Base-by-base conservation (phyloP, 2,329 filamentous ascomycete genomes). In the Cladosporium phlei region DNA sequence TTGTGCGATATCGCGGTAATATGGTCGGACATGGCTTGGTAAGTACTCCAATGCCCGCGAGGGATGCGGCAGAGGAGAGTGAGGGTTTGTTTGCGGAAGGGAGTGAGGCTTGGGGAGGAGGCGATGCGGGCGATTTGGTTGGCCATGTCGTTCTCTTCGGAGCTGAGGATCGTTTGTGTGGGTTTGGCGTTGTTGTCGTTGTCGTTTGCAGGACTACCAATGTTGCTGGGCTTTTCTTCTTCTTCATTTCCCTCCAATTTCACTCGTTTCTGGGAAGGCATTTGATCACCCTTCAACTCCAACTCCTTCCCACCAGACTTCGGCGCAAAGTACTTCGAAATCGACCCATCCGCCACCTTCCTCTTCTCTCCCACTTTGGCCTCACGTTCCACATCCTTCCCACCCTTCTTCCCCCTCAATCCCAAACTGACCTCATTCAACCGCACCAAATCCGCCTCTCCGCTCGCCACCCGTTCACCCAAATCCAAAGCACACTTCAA, bases 61-160 rank as follows among this genome's bases (percentile, higher is more conserved):
- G 66, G 65, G 17, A 68, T 58, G 39, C 61, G 55, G 44, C 58
- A 63, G 19, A 68, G 58, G 30, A 66, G 55, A 4, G 53, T 55
- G 28, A 67, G 59, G 16, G 59, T 60, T 37, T 57, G 55, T 43
- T 64, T 66, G 20, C 73, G 73, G 62, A 74, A 76, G 12, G 70
- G 66, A 3, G 74, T 76, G 16, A 78, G 66, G n/a, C 16, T 40
- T 30, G 65, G 66, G 40, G 74, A 71, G 20, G 61, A 56, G 21
- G 63, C 58, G 52, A 76, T 73, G 43, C 68, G 66, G 17, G 55
- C 56, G 35, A 74, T 66, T 20, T 61, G 51, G 8, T 37, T 27
- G 16, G 52, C 34, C 39, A 60, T 56, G 27, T 32, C 28, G 27
- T 57, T 45, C 2, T 27, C 4, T 27, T 17, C 19, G n/a, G 22